A percentile compares a stretch with the other conserved stretches of the same genome.
Evolutionary conservation across 768 basidiomycete genomes (phyloP).

Genomic region (Crucibulum laeve): DNA sequence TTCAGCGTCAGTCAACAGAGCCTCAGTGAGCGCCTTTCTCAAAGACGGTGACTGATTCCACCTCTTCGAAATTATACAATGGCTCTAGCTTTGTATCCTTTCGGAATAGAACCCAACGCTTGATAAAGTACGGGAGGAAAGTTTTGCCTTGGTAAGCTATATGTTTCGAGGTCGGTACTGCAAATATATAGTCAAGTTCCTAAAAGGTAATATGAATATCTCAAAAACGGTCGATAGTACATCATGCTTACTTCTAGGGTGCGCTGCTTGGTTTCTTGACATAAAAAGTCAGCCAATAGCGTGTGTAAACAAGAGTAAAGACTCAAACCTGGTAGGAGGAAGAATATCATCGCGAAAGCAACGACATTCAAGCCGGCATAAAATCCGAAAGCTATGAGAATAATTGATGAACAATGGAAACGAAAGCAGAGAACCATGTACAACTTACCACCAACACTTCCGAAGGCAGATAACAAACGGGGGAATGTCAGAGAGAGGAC

Average conservation of each 20-base stretch:
- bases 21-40: constrained; percentile 40
- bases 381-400: constrained; percentile 42
- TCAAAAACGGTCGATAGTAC: too few species aligned
- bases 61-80: constrained; percentile 45
- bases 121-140: constrained; percentile 41
- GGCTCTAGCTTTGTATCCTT: constrained; percentile 29
- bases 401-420: background rate
- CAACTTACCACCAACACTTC: constrained; percentile 22
- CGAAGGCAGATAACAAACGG: constrained; percentile 35
- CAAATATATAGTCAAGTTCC: constrained; percentile 41
- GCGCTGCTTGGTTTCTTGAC: constrained; percentile 39
- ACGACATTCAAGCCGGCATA: constrained; percentile 46
- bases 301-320: background rate
- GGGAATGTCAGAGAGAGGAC: constrained; percentile 45
- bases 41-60: constrained; percentile 37
- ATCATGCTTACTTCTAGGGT: constrained; percentile 43
- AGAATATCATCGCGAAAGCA: constrained; percentile 48
- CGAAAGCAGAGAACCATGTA: constrained; percentile 5
- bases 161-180: constrained; percentile 40
- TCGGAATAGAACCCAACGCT: constrained; percentile 34
- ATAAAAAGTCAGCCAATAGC: constrained; percentile 1
- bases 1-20: too few species aligned
- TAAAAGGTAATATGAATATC: too few species aligned
- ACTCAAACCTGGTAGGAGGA: constrained; percentile 38
- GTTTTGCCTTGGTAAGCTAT: constrained; percentile 32